Percentiles rank a stretch among this genome's conserved stretches.
Conservation (phyloP, 208 protist genomes). For the Leishmania turanica region DNA sequence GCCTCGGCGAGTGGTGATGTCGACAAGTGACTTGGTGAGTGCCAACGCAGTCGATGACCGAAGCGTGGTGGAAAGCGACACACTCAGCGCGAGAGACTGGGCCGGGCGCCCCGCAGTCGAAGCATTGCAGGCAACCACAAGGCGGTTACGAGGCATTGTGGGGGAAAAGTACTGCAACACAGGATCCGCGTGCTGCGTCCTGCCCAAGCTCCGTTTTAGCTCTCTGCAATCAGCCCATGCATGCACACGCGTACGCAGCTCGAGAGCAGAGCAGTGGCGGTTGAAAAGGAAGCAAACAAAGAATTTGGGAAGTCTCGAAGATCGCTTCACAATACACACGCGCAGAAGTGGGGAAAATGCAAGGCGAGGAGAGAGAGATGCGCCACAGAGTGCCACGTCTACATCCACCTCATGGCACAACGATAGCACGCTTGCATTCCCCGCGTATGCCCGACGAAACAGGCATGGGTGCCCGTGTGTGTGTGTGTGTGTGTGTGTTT, state of each 20-base stretch:
- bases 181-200: neutral
- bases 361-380: constrained; percentile 9
- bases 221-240: neutral
- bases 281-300: neutral
- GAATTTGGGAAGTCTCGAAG: neutral
- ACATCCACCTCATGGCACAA: neutral
- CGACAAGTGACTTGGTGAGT: neutral
- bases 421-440: neutral
- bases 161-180: neutral
- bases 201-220: neutral
- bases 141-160: neutral
- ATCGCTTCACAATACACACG: neutral
- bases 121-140: neutral
- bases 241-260: neutral
- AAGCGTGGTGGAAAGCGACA: neutral
- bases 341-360: neutral
- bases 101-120: neutral
- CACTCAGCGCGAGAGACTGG: neutral
- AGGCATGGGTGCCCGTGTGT: neutral
- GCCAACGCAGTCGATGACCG: neutral
- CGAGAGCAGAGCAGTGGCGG: neutral
- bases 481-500: neutral
- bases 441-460: neutral
- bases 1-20: neutral
- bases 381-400: neutral